A percentile compares a stretch with the other conserved stretches of the same genome.
Conservation (phyloP, 108 stramenopile genomes). For the Fistulifera solaris region DNA sequence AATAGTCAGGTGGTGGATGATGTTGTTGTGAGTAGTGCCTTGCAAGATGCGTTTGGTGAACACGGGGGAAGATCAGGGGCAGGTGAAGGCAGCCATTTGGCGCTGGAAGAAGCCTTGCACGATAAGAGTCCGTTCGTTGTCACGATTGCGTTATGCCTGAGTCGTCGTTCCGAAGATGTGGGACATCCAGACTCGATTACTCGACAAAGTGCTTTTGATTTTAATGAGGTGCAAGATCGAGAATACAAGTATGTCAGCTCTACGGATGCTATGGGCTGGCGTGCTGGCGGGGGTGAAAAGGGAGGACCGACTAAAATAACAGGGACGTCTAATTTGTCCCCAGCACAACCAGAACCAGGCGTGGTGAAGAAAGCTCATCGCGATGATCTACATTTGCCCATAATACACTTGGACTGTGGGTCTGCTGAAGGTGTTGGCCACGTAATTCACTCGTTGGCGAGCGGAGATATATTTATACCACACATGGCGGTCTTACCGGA, state of each 20-base stretch:
- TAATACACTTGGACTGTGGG: conserved; percentile 72
- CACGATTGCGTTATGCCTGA: conserved; percentile 69
- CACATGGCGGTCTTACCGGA: conserved; percentile 77
- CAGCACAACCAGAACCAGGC: neutral
- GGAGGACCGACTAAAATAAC: conserved; percentile 21
- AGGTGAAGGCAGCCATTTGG: neutral
- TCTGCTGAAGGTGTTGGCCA: conserved; percentile 41
- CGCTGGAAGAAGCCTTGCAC: neutral
- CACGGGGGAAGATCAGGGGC: neutral
- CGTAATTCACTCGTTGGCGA: conserved; percentile 64
- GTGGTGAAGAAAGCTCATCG: conserved; percentile 61
- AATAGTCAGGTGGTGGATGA: neutral
- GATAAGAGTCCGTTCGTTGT: conserved; percentile 21
- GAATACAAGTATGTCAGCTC: conserved; percentile 83
- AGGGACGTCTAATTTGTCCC: neutral
- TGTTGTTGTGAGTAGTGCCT: neutral
- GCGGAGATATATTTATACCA: conserved; percentile 85
- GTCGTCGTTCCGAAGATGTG: conserved; percentile 39
- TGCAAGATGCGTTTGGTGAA: neutral
- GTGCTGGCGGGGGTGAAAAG: conserved; percentile 78
- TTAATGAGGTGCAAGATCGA: conserved; percentile 86
- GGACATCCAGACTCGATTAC: conserved; percentile 83
- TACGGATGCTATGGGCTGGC: conserved; percentile 72
- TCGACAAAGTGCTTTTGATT: conserved; percentile 82
- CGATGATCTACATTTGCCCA: conserved; percentile 80